phyloP scores from a whole-genome alignment of 768 basidiomycete genomes.

The Boletus tomentosulus region DNA sequence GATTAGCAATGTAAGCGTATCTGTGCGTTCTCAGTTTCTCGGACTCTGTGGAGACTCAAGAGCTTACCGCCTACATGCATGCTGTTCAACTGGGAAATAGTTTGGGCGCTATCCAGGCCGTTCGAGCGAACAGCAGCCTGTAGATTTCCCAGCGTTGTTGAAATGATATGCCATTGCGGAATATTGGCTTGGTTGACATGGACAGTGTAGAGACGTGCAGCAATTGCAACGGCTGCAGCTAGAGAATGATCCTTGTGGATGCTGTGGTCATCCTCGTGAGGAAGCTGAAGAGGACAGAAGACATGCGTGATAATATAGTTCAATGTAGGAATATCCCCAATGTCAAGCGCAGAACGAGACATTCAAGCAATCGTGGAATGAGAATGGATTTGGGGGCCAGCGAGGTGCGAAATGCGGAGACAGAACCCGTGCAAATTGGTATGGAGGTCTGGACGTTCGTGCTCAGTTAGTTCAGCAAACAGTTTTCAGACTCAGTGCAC shows the following conservation, averaged over 20 bases:
- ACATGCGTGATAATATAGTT: slow-evolving; percentile 38
- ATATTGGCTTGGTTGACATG: not conserved
- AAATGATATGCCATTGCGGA: slow-evolving; percentile 5
- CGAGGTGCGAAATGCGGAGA: not conserved
- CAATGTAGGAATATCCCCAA: not conserved
- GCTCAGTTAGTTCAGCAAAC: too few relatives aligned
- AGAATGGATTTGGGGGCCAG: not conserved
- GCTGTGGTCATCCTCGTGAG: slow-evolving; percentile 31
- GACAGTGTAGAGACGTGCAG: slow-evolving; percentile 8
- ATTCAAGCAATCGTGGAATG: not conserved
- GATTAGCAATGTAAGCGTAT: slow-evolving; percentile 36
- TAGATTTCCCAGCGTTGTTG: slow-evolving; percentile 23
- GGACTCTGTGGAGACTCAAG: not conserved
- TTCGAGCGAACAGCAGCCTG: not conserved
- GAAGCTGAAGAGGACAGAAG: slow-evolving; percentile 38
- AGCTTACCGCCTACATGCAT: slow-evolving; percentile 23
- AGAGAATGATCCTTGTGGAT: slow-evolving; percentile 26
- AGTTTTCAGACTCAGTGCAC: too few relatives aligned
- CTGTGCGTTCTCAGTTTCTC: slow-evolving; percentile 21
- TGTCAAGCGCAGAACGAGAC: not conserved
- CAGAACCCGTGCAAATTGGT: too few relatives aligned
- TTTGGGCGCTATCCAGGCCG: not conserved
- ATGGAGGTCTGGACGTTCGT: too few relatives aligned
- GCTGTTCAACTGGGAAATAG: not conserved
- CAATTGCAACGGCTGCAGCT: slow-evolving; percentile 13